Evolutionary conservation across 2,329 filamentous ascomycete species (phyloP), one percentile per base, ranked within the genome.

Genomic region (Paramyrothecium sp.): DNA sequence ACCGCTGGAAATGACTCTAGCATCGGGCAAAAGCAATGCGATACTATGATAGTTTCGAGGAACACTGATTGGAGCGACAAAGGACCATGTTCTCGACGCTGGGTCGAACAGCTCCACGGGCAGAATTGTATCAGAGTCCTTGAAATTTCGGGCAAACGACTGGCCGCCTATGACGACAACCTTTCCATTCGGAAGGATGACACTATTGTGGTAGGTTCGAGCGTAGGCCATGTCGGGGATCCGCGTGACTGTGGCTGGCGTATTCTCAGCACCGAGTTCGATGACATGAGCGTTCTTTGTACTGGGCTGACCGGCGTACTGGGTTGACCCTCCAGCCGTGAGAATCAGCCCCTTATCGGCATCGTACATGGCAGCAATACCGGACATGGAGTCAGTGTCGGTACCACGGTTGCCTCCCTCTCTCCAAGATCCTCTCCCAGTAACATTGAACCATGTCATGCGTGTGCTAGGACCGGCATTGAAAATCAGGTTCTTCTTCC

Each of bases 361-460:
- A 62, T 86, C 83, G 61, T 80, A 86, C 82, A 87, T 85, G 59
- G 82, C 75, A 5, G 78, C 77, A 51, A 77, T 79, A 13, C 82
- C 84, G 57, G 75, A 78, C 84, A 87, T 87, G 3, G 81, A 76
- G 12, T 74, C 67, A 30, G 78, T 76, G 8, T 72, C 71, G 21
- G 68, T 71, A 4, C 81, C 62, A 0, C 62, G 56, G 72, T 59
- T 69, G 0, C 82, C 82, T 1, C 81, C 82, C 11, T 65, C 60
- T 3, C 62, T 60, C 17, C 74, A 64, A 17, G 66, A 65, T 68
- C 78, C 7, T 0, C 19, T 46, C 1, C 58, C 60, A 0, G 60
- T 63, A 1, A 76, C 80, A 30, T 72, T 72, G 60, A 79, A 86
- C 83, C 83, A 86, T 60, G 85, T 79, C 79, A 84, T 83, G 0